Conservation (phyloP, 2,329 filamentous ascomycete species). For the Exophiala sideris region DNA sequence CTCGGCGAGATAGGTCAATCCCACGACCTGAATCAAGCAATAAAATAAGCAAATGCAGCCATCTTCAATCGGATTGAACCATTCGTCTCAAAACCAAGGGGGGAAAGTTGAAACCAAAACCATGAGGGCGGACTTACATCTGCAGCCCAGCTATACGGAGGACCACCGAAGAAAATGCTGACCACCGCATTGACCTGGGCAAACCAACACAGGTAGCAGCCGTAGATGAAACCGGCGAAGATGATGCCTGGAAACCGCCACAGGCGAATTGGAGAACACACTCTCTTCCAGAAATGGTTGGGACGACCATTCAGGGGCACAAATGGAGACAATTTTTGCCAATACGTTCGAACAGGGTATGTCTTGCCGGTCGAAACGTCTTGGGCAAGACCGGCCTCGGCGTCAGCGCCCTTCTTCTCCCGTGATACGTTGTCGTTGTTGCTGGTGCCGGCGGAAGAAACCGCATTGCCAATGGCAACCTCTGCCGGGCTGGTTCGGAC, state of each 20-base stretch:
- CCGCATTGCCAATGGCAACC: too few relatives aligned
- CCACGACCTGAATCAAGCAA: not conserved
- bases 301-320: not conserved
- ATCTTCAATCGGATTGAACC: too few relatives aligned
- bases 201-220: conserved; percentile 1
- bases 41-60: not conserved
- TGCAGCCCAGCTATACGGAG: not conserved
- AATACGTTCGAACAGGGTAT: not conserved
- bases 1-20: not conserved
- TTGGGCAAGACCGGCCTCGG: not conserved
- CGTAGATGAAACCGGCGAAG: not conserved
- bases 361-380: not conserved
- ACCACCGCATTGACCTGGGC: not conserved
- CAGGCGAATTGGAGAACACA: not conserved
- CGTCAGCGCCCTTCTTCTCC: conserved; percentile 28
- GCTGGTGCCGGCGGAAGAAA: conserved; percentile 34
- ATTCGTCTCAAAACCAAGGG: too few relatives aligned
- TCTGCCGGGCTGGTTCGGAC: not conserved
- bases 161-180: not conserved
- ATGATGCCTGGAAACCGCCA: not conserved
- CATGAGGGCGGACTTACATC: not conserved
- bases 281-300: not conserved
- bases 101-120: not conserved
- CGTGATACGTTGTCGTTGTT: conserved; percentile 52
- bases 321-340: not conserved